Base-by-base conservation (phyloP, 2,329 filamentous ascomycete species). In the Zymoseptoria tritici region DNA sequence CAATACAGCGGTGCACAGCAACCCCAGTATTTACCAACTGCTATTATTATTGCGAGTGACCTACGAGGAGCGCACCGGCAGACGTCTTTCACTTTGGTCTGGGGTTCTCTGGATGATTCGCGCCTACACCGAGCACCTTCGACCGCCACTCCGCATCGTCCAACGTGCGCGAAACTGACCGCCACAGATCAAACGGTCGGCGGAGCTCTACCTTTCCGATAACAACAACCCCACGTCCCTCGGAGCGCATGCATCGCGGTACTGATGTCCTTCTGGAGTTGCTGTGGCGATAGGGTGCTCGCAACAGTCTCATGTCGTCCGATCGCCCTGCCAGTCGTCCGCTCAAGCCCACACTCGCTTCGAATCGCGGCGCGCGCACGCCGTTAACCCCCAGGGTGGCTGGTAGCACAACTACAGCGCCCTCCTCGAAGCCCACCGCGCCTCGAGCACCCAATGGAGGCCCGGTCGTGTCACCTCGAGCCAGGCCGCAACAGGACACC, bases 321-420 rank as follows among this genome's bases (percentile, higher is more conserved):
- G 63, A 65, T 53, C 55, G 60, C 52, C 56, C 57, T 55, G 52
- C 57, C 57, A 55, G 49, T 52, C 63, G 63, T 42, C 62, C 62
- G 31, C 59, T 64, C n/a, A 65, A 62, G 52, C 63, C 63, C 31
- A 52, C 57, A 60, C 83, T 91, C 73, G 81, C 86, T 64, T 78
- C 84, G 52, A 83, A 81, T 67, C 85, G 81, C 59, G 76, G 77
- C 50, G 76, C 74, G 62, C 83, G 82, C 70, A 72, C 78, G 20
- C 83, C 84, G 52, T 71, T 86, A 61, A 84, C 84, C 19, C 85
- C 85, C 13, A 82, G 84, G 67, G 77, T 86, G 56, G 69, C 71
- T 68, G 67, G 61, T 31, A n/a, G 29, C 20, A 24, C 61, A 49
- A 60, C 51, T 26, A 52, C 71, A 4, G 61, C 69, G 54, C 59